Conservation (phyloP, 2,329 filamentous ascomycete species). For the Rutstroemia sp. region DNA sequence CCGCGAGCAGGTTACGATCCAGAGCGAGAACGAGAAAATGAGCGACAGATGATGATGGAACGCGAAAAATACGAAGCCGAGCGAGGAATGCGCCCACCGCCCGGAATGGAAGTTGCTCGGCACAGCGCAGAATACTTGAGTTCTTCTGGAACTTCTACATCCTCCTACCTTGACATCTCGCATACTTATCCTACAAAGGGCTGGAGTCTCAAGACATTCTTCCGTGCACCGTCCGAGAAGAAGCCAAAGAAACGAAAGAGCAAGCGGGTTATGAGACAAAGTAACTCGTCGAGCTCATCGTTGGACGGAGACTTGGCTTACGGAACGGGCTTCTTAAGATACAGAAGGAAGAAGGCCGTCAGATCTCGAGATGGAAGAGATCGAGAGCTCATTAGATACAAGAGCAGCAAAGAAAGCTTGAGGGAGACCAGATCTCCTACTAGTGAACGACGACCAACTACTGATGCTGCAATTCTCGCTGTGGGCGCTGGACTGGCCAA, state of each 20-base stretch:
- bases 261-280: slow-evolving; percentile 15
- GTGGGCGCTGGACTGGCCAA: slow-evolving; percentile 40
- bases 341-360: slow-evolving; percentile 21
- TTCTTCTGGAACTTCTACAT: slow-evolving; percentile 21
- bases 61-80: slow-evolving; percentile 1
- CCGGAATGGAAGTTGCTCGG: slow-evolving; percentile 16
- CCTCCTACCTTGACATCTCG: slow-evolving; percentile 55
- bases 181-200: slow-evolving; percentile 41
- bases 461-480: slow-evolving; percentile 40
- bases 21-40: slow-evolving; percentile 10
- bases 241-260: slow-evolving; percentile 1
- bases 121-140: slow-evolving; percentile 10
- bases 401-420: slow-evolving; percentile 9
- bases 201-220: slow-evolving; percentile 53
- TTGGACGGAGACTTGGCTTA: slow-evolving; percentile 63
- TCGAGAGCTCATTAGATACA: slow-evolving; percentile 20
- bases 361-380: slow-evolving; percentile 24
- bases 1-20: slow-evolving; percentile 13
- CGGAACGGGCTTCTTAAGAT: slow-evolving; percentile 45
- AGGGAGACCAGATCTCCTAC: slow-evolving; percentile 26
- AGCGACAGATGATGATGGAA: slow-evolving; percentile 7
- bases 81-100: slow-evolving; percentile 1
- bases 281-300: slow-evolving; percentile 59
- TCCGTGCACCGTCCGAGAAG: slow-evolving; percentile 42
- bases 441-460: slow-evolving; percentile 21